Evolutionary conservation across 352 stramenopile species (phyloP), one percentile per base, ranked within the genome.

Genomic region (Globisporangium middletonii): DNA sequence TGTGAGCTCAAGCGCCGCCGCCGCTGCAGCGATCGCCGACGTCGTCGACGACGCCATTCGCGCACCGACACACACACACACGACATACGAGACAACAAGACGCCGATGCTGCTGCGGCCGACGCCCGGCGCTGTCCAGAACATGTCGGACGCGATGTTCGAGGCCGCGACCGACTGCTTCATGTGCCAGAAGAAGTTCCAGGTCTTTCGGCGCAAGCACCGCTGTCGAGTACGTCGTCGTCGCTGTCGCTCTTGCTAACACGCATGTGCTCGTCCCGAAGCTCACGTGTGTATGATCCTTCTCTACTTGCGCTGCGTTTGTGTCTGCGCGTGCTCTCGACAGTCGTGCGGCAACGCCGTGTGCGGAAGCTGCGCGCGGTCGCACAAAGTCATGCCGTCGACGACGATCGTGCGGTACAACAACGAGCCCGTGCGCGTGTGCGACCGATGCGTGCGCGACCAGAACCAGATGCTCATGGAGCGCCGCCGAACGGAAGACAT

Each of bases 151-250:
- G 53, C 72, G 52, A 57, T 65, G 54, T 93, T 77, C 44, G 81
- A 93, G 42, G 71, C 77, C 4, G 67, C 79, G 4, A 45, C 54
- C 55, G 84, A 94, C 61, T 94, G 84, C 65, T 76, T 67, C 54
- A 75, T 89, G 56, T 94, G 84, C 64, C 71, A 89, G 46, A 94
- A 92, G 63, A 92, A 89, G 53, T 92, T 94, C 62, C 79, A 92
- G 69, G 79, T 82, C 23, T 94, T 94, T 49, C 82, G 84, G 33
- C 79, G 81, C 59, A 94, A 92, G 55, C 82, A 94, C 59, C 84
- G 84, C 49, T 94, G 84, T 57, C 69, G 75, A 59, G 84, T 94
- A 72, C 53, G 55, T 59, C 33, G 33, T 2, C 33, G 9, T 6
- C 33, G 12, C 33, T 6, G 4, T 38, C 33, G 7, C 1, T 38